Percentiles rank a stretch among this genome's conserved stretches.
phyloP scores from a whole-genome alignment of 495 filamentous ascomycete genomes.

The Penicillium cinerascens region DNA sequence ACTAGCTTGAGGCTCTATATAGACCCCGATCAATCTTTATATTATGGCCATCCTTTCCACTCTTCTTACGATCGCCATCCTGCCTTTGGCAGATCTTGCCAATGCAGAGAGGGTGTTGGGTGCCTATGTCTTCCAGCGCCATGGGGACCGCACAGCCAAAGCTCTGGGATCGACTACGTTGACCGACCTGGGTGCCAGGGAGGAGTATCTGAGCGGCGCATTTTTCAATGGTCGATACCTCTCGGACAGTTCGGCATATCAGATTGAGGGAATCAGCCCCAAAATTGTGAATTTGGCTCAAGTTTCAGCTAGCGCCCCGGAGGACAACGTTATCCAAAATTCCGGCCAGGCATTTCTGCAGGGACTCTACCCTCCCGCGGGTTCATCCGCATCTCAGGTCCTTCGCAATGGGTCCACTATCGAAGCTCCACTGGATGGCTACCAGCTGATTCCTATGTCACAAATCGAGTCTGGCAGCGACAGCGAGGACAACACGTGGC shows the following conservation, averaged over 20 bases:
- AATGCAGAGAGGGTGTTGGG: slow-evolving; percentile 13
- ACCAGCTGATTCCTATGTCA: slow-evolving; percentile 39
- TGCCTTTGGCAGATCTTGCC: slow-evolving; percentile 2
- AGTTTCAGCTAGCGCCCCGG: slow-evolving; percentile 48
- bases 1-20: too few relatives aligned
- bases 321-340: slow-evolving; percentile 55
- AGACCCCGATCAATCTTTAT: too few relatives aligned
- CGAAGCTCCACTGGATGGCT: slow-evolving; percentile 48
- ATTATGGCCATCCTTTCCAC: too few relatives aligned
- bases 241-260: slow-evolving; percentile 33
- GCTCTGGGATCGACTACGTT: slow-evolving; percentile 26
- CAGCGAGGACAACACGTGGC: slow-evolving; percentile 50
- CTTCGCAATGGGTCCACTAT: slow-evolving; percentile 50
- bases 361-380: slow-evolving; percentile 53
- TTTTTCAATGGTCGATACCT: slow-evolving; percentile 59
- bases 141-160: slow-evolving; percentile 18
- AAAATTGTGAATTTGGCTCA: slow-evolving; percentile 51
- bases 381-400: slow-evolving; percentile 26
- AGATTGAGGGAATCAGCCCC: slow-evolving; percentile 50
- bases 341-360: slow-evolving; percentile 51
- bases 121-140: slow-evolving; percentile 16
- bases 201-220: slow-evolving; percentile 55
- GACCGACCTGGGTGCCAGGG: slow-evolving; percentile 50
- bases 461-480: slow-evolving; percentile 35
- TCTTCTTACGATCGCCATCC: too few relatives aligned